These are phyloP conservation scores for Leptodontidium sp. DNA, from an alignment of 2,329 filamentous ascomycete genomes.

Conservation along the genomic window DNA sequence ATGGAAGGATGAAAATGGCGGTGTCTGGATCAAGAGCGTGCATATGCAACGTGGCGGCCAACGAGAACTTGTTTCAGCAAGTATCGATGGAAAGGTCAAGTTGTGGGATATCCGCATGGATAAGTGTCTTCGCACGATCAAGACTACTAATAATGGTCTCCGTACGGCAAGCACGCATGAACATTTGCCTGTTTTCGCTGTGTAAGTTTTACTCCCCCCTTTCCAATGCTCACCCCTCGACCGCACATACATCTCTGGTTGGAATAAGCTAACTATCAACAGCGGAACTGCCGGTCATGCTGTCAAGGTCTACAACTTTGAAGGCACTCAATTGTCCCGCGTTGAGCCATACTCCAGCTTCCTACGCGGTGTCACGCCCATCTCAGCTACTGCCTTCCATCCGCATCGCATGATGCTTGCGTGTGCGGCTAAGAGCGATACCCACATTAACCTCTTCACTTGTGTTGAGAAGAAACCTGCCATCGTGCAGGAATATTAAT, in stretches of 20 bases:
- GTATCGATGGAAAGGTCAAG: conserved; percentile 90
- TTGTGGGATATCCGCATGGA: conserved; percentile 97
- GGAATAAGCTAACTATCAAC: conserved; percentile 38
- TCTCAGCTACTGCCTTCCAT: conserved; percentile 92
- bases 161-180: conserved; percentile 93
- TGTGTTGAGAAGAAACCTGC: conserved; percentile 61
- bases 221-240: background rate
- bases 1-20: conserved; percentile 88
- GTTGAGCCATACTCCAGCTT: conserved; percentile 93
- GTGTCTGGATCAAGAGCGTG: conserved; percentile 94
- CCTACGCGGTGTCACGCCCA: conserved; percentile 81
- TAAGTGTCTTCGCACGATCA: conserved; percentile 74
- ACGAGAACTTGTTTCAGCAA: conserved; percentile 88
- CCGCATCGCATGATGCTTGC: conserved; percentile 92
- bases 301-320: conserved; percentile 93
- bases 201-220: conserved; percentile 65
- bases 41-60: conserved; percentile 97
- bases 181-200: conserved; percentile 93
- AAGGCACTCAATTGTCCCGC: conserved; percentile 78
- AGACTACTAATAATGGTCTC: conserved; percentile 78
- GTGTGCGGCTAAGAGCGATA: conserved; percentile 84
- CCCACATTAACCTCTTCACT: conserved; percentile 88
- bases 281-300: conserved; percentile 89
- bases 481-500: conserved; percentile 9
- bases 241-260: conserved; percentile 8